Evolutionary conservation across 192 early-diverging fungal species (phyloP), one percentile per base, ranked within the genome.

Genomic region (Linnemannia exigua): DNA sequence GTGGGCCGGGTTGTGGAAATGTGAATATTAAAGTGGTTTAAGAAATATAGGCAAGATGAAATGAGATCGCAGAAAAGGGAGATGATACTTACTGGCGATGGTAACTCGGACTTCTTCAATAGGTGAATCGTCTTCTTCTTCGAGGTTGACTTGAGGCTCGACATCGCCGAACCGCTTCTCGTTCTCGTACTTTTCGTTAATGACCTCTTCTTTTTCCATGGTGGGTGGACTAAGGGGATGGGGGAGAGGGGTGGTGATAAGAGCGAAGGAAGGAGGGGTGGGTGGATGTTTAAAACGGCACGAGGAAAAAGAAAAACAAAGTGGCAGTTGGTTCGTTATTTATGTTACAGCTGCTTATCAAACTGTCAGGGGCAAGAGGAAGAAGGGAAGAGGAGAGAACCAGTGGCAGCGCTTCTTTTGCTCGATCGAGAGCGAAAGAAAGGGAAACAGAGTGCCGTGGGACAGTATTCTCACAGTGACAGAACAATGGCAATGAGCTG

Each of bases 101-200:
- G 82, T 79, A n/a, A 71, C 78, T 51, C 81, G 77, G 33, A 88
- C 87, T 73, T 88, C 87, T 72, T 88, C 81, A 15, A 88, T 88
- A 33, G 87, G 81, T 7, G 87, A 88, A 16, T 88, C 77, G 35
- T 88, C 81, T 61, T 88, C 81, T 20, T 74, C 75, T 11, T 37
- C 12, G n/a, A 76, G 54, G 2, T 63, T 52, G 17, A 67, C 35
- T 2, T 28, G 47, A 2, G 75, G 50, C 33, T 61, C 50, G 37
- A 46, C 51, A 36, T 82, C 81, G 33, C 6, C n/a, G 67, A 25
- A 35, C 5, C 76, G 28, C 12, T 63, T 63, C 67, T n/a, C 51
- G 54, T 41, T 20, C 11, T 76, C 69, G 37, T 88, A 54, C 20
- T 75, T 73, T 50, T 80, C 80, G 78, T 68, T 14, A 9, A 36